These are phyloP conservation scores for Aspergillus latus DNA, from an alignment of 2,329 filamentous ascomycete species.

Conservation along the genomic window DNA sequence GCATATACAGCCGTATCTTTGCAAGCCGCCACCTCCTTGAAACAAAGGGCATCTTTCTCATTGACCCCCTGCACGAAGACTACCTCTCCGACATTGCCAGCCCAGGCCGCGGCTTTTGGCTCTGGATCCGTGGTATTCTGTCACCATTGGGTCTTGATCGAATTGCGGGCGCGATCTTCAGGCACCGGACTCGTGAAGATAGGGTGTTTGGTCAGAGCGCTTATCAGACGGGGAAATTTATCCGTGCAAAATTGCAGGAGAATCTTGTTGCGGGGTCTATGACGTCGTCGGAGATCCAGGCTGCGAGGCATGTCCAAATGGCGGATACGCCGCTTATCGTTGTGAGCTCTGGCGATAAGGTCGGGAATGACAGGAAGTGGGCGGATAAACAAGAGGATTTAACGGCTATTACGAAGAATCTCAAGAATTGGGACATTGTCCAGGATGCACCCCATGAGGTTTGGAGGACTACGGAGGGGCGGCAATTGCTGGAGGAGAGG, in stretches of 20 bases:
- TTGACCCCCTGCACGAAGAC: conserved; percentile 89
- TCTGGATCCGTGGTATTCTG: conserved; percentile 83
- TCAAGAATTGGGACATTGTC: conserved; percentile 83
- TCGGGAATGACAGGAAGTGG: conserved; percentile 70
- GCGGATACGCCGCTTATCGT: conserved; percentile 74
- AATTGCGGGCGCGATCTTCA: conserved; percentile 76
- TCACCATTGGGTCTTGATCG: conserved; percentile 84
- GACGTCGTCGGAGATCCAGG: conserved; percentile 76
- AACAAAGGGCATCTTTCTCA: conserved; percentile 75
- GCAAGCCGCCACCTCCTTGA: conserved; percentile 75
- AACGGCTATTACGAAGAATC: conserved; percentile 73
- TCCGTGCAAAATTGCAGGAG: conserved; percentile 92
- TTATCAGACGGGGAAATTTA: conserved; percentile 76
- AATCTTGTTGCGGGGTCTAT: conserved; percentile 82
- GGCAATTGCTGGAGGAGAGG: conserved; percentile 74
- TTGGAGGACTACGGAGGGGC: conserved; percentile 73
- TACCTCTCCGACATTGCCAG: conserved; percentile 66
- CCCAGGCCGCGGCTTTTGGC: conserved; percentile 71
- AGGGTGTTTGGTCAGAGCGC: conserved; percentile 79
- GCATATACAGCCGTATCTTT: conserved; percentile 88
- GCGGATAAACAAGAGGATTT: conserved; percentile 81
- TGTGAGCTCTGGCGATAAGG: conserved; percentile 75
- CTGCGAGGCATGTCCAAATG: conserved; percentile 75
- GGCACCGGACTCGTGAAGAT: conserved; percentile 75
- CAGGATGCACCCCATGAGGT: conserved; percentile 81